Evolutionary conservation across 129 eudicot genomes (phyloP), one percentile per base, ranked within the genome.

Genomic region (Mikania micrantha): DNA sequence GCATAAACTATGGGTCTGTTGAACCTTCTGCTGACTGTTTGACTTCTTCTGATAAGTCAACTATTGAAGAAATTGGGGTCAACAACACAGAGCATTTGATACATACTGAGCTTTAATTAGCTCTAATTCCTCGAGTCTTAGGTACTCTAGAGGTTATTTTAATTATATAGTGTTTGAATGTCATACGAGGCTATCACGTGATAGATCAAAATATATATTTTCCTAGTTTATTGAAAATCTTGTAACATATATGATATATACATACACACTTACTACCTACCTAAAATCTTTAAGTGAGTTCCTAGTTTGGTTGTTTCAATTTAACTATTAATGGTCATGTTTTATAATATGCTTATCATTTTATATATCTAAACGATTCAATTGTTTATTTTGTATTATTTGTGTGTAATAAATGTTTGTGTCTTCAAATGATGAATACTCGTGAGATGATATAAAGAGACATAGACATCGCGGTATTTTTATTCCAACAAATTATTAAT

Each of bases 11-110:
- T 11, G 97, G 97, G 35, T 39, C 64, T 15, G 78, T 94, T 31
- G 81, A 83, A 29, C 99, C 99, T 57, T 78, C 96, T 1, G 97
- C 93, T 24, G 93, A 94, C 42, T 94, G 95, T 70, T 84, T 89
- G 61, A 63, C 85, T 19, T 84, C 98, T 38, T 76, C 85, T 3
- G 88, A 85, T 47, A 81, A 87, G 62, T 70, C 79, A 12, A 56
- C 60, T 64, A 52, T 66, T 31, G 64, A 78, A 44, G 40, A 66
- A 74, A 62, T 56, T 21, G 77, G 70, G 54, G 50, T 65, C 69
- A 70, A 35, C 31, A 52, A 75, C 32, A 9, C 2, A 0, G 88
- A 88, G 5, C 56, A 52, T 52, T 66, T 72, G 63, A 71, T 83
- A 53, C 98, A 93, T 74, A 82, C 92, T 11, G 96, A 93, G 82